Base-by-base conservation (phyloP, 176 grass and related monocot species). In the Bromus sterilis region DNA sequence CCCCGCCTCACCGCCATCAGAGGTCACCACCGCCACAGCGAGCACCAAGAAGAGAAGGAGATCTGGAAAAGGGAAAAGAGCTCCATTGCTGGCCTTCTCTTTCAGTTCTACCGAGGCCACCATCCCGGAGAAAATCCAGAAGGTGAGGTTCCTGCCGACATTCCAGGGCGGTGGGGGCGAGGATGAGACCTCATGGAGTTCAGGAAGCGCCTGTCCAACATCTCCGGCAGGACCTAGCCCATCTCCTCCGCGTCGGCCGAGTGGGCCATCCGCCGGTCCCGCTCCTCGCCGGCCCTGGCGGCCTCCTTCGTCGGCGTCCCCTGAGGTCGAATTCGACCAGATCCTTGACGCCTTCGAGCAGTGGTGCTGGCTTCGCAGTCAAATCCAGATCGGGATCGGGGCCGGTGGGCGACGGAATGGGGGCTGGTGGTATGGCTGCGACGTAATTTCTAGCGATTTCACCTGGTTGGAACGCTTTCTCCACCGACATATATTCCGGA, bases 151-250 rank as follows among this genome's bases (percentile, higher is more conserved):
- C 76, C 74, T 98, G 42, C 95, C 95, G 14, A 64, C 78, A 1
- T 98, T 82, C 84, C 88, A 87, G 65, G 56, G 80, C 40, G 80
- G 13, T 9, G n/a, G 5, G 26, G 42, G 9, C 56, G 25, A 0
- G 58, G 10, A 60, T 18, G 63, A 31, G 58, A 91, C 58, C 71
- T 90, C 5, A 85, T 59, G 76, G 90, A 92, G 20, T 60, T 98
- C 21, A 74, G 95, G 59, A 98, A 94, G 88, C 57, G 95, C 76
- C 78, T 98, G 40, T 98, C 95, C 74, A 89, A 78, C 65, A 91
- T 95, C 84, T 98, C 95, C 9, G 90, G 80, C 90, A 98, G 89
- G 75, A 91, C 95, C 92, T 92, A 95, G 79, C 92, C 95, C 20
- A 53, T 89, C 40, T 98, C 95, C 25, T 56, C 85, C 9, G 83